Evolutionary conservation across 2,329 filamentous ascomycete genomes (phyloP).

Genomic region (Neopestalotiopsis sp.): DNA sequence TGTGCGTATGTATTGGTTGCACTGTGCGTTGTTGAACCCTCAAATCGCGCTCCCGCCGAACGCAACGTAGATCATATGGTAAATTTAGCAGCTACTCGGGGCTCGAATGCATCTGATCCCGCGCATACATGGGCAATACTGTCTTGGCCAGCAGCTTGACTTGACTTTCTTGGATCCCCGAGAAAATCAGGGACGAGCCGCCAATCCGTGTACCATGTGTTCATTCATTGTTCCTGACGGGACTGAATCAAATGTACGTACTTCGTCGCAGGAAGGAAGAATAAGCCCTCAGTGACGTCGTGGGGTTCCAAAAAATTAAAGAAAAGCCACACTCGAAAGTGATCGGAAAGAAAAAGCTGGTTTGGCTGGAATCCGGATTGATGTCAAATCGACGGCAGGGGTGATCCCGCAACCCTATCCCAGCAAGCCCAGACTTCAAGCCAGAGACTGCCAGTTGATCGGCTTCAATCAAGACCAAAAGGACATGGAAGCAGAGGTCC

Average conservation of each 20-base stretch:
- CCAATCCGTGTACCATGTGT: not conserved
- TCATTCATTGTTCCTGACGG: not conserved
- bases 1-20: not conserved
- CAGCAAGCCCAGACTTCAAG: too few relatives aligned
- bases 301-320: constrained; percentile 1
- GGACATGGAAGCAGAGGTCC: not conserved
- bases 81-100: not conserved
- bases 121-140: not conserved
- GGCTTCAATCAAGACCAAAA: too few relatives aligned
- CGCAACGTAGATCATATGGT: not conserved
- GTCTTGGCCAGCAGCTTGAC: too few relatives aligned
- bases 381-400: constrained; percentile 8
- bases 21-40: not conserved
- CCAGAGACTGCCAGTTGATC: too few relatives aligned
- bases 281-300: not conserved
- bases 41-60: not conserved
- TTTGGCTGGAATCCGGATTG: constrained; percentile 4
- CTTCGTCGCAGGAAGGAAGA: not conserved
- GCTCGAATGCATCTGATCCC: not conserved
- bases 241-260: not conserved
- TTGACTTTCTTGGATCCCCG: not conserved
- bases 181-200: not conserved
- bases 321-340: not conserved
- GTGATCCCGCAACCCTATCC: not conserved
- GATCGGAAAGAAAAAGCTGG: not conserved